A percentile compares a stretch with the other conserved stretches of the same genome.
phyloP scores from a whole-genome alignment of 2,329 filamentous ascomycete species.

The Fusarium xylarioides region DNA sequence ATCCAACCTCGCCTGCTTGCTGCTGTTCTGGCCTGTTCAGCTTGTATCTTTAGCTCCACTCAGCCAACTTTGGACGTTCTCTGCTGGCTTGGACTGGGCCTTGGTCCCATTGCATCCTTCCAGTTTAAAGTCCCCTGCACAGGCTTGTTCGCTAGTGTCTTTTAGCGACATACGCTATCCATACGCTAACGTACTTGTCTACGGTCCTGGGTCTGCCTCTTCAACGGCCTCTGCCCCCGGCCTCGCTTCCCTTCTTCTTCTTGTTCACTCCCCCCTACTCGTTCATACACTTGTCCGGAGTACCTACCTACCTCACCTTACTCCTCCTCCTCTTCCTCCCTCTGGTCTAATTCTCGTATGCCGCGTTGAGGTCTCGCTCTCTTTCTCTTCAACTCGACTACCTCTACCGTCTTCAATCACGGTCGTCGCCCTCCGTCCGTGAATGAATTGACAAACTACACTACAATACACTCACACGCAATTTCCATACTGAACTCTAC shows the following conservation, averaged over 20 bases:
- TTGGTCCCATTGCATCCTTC: background rate
- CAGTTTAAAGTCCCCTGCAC: slow-evolving; percentile 12
- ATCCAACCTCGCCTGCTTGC: background rate
- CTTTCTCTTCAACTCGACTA: slow-evolving; percentile 16
- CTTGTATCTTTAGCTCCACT: background rate
- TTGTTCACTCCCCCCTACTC: slow-evolving; percentile 5
- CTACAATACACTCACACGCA: background rate
- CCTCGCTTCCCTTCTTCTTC: slow-evolving; percentile 21
- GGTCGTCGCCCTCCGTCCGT: slow-evolving; percentile 21
- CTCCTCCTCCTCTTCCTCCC: background rate
- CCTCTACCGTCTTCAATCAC: slow-evolving; percentile 14
- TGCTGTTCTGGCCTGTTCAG: background rate
- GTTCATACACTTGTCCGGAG: background rate
- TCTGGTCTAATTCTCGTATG: slow-evolving; percentile 20
- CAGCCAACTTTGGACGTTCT: slow-evolving; percentile 1
- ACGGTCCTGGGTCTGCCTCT: slow-evolving; percentile 31
- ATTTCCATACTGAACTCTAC: background rate
- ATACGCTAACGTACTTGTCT: slow-evolving; percentile 13
- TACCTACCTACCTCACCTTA: background rate
- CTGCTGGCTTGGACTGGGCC: slow-evolving; percentile 9
- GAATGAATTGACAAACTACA: slow-evolving; percentile 18
- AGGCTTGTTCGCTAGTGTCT: background rate
- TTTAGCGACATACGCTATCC: slow-evolving; percentile 29
- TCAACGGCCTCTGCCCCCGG: slow-evolving; percentile 41
- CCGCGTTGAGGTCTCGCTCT: slow-evolving; percentile 30